Percentiles rank a stretch among this genome's conserved stretches.
Conservation (phyloP, 192 early-diverging fungal species). For the Entomortierella chlamydospora region DNA sequence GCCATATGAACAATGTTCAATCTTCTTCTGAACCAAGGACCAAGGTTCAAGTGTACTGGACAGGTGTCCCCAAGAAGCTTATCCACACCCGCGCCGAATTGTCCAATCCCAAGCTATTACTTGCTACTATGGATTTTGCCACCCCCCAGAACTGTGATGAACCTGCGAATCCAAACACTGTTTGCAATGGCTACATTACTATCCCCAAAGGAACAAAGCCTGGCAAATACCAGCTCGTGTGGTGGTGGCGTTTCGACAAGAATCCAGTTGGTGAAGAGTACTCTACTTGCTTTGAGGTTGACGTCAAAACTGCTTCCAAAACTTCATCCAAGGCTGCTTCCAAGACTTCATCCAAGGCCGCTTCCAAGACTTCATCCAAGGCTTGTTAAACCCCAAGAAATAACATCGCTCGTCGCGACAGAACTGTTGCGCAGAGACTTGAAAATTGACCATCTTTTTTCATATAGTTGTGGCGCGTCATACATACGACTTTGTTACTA, state of each 20-base stretch:
- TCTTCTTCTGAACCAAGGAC: conserved; percentile 5
- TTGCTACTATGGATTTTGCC: conserved; percentile 61
- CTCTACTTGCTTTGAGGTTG: conserved; percentile 71
- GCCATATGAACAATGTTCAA: conserved; percentile 56
- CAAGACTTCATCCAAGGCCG: background rate
- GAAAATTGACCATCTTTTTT: too few relatives aligned
- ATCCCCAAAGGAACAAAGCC: conserved; percentile 61
- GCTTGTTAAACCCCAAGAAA: background rate
- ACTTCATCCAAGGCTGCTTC: background rate
- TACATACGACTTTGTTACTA: too few relatives aligned
- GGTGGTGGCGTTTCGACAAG: conserved; percentile 72
- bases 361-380: background rate
- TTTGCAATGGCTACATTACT: conserved; percentile 63
- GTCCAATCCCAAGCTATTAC: conserved; percentile 20
- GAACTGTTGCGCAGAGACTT: too few relatives aligned
- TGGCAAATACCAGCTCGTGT: conserved; percentile 64
- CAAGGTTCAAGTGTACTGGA: conserved; percentile 28
- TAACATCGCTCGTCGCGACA: too few relatives aligned
- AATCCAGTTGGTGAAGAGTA: conserved; percentile 73
- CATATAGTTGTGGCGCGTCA: background rate
- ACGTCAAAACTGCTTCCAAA: conserved; percentile 6
- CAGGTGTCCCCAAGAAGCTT: conserved; percentile 16
- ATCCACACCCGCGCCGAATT: conserved; percentile 31
- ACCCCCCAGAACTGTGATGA: conserved; percentile 57
- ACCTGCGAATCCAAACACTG: conserved; percentile 54